Percentiles rank a stretch among this genome's conserved stretches.
phyloP scores from a whole-genome alignment of 2,329 filamentous ascomycete genomes.

The Neurospora sp. region DNA sequence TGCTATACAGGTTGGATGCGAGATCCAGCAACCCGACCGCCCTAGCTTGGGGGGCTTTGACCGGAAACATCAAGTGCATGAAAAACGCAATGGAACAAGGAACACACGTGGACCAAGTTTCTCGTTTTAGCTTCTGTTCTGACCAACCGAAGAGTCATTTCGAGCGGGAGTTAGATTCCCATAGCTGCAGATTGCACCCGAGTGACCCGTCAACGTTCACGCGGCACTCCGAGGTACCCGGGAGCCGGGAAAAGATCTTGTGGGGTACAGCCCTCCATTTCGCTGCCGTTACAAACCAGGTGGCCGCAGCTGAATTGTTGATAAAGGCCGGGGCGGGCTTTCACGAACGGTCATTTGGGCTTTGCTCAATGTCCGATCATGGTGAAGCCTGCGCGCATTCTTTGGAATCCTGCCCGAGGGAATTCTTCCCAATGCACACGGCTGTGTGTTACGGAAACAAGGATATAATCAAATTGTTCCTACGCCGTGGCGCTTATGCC shows the following conservation, averaged over 20 bases:
- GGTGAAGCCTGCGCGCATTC: not conserved
- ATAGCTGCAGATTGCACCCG: not conserved
- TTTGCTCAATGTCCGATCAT: not conserved
- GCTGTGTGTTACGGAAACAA: not conserved
- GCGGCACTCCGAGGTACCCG: not conserved
- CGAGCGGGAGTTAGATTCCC: not conserved
- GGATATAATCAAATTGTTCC: not conserved
- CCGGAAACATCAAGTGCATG: not conserved
- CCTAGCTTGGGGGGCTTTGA: not conserved
- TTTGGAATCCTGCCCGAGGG: not conserved
- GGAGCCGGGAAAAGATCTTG: not conserved
- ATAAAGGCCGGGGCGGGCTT: not conserved
- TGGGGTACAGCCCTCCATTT: not conserved
- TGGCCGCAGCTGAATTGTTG: not conserved
- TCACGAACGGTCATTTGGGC: not conserved
- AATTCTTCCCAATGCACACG: not conserved
- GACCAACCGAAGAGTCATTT: too few relatives aligned
- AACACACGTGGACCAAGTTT: not conserved
- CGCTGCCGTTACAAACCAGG: not conserved
- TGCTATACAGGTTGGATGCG: not conserved
- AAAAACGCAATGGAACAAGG: too few relatives aligned
- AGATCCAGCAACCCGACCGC: not conserved
- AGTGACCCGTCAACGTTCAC: not conserved
- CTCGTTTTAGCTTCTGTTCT: not conserved
- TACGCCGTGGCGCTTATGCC: not conserved